A percentile compares a stretch with the other conserved stretches of the same genome.
Conservation (phyloP, 805 yeast species). For the Saccharomycopsis olivae region DNA sequence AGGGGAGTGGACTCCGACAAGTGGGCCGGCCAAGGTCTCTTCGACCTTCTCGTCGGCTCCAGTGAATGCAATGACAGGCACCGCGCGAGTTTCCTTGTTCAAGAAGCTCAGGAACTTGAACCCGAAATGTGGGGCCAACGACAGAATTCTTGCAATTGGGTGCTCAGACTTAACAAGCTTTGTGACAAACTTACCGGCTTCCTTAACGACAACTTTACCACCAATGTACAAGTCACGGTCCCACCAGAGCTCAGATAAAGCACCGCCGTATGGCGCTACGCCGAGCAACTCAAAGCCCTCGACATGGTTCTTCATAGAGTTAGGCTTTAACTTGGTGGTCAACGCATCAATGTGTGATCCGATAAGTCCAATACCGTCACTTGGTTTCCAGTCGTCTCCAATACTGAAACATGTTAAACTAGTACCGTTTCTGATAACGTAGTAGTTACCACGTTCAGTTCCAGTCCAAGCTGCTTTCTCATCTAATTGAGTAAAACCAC, state of each 20-base stretch:
- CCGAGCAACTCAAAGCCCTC: slow-evolving; percentile 76
- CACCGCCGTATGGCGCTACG: slow-evolving; percentile 78
- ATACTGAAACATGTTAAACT: slow-evolving; percentile 58
- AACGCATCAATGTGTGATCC: slow-evolving; percentile 74
- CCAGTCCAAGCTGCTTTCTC: slow-evolving; percentile 51
- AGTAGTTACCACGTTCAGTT: slow-evolving; percentile 46
- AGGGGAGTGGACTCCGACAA: slow-evolving; percentile 59
- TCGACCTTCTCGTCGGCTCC: slow-evolving; percentile 22
- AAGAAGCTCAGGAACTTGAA: slow-evolving; percentile 56
- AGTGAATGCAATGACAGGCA: slow-evolving; percentile 63
- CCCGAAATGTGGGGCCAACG: slow-evolving; percentile 85
- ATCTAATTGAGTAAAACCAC: slow-evolving; percentile 55
- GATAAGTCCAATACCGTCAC: slow-evolving; percentile 55
- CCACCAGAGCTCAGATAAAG: slow-evolving; percentile 56
- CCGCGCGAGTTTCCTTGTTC: slow-evolving; percentile 66
- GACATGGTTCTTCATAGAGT: slow-evolving; percentile 44
- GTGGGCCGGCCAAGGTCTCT: slow-evolving; percentile 45
- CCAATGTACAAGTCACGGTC: slow-evolving; percentile 83
- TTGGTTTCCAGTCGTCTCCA: slow-evolving; percentile 56
- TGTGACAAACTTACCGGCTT: slow-evolving; percentile 28
- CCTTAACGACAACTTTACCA: slow-evolving; percentile 48
- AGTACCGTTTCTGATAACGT: slow-evolving; percentile 59
- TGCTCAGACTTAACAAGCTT: slow-evolving; percentile 44
- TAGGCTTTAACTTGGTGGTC: slow-evolving; percentile 61
- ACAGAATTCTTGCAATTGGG: slow-evolving; percentile 73